Percentiles rank a stretch among this genome's conserved stretches.
phyloP scores from a whole-genome alignment of 2,329 filamentous ascomycete genomes.

The Hortaea werneckii region DNA sequence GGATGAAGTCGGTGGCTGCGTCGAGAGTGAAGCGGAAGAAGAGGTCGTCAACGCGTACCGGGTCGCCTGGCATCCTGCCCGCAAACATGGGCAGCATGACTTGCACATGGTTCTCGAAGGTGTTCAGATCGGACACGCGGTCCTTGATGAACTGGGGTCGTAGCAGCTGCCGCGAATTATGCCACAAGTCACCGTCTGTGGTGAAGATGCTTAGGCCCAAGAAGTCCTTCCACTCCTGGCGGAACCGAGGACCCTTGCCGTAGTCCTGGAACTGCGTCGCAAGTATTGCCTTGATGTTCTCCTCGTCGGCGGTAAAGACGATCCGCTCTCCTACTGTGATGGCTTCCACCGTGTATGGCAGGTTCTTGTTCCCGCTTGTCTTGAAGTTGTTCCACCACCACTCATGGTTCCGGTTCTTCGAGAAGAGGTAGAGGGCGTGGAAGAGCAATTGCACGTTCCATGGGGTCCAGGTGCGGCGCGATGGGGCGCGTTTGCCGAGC shows the following conservation, averaged over 20 bases:
- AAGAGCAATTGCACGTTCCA: constrained; percentile 55
- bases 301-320: constrained; percentile 69
- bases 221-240: constrained; percentile 64
- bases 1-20: constrained; percentile 74
- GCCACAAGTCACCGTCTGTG: constrained; percentile 72
- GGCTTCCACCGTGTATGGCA: constrained; percentile 51
- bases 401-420: constrained; percentile 46
- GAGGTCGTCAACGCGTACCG: constrained; percentile 62
- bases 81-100: constrained; percentile 58
- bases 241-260: constrained; percentile 70
- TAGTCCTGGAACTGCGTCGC: constrained; percentile 78
- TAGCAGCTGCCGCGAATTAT: constrained; percentile 68
- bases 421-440: constrained; percentile 40
- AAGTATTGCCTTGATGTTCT: constrained; percentile 87
- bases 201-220: constrained; percentile 61
- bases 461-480: constrained; percentile 29
- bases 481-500: constrained; percentile 37
- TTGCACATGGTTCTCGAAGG: constrained; percentile 70
- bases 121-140: constrained; percentile 68
- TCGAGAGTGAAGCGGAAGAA: constrained; percentile 83
- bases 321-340: constrained; percentile 47
- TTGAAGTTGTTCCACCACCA: constrained; percentile 50
- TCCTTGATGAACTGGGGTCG: constrained; percentile 81
- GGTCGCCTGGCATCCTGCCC: constrained; percentile 25
- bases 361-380: constrained; percentile 25